phyloP scores from a whole-genome alignment of 305 asterid genomes.

The Solanum hybrid region DNA sequence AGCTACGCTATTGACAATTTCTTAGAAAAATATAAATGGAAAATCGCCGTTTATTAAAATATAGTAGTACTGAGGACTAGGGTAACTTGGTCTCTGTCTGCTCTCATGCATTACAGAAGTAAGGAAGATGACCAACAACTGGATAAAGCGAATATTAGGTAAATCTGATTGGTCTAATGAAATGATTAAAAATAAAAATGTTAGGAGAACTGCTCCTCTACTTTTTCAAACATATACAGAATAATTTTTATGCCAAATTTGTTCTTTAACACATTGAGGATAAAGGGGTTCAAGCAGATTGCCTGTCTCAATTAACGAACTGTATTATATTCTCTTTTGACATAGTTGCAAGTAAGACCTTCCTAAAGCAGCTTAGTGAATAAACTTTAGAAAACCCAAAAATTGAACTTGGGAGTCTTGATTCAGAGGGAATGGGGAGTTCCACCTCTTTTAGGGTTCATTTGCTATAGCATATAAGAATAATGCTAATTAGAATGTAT shows the following conservation, averaged over 20 bases:
- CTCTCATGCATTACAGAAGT: background rate
- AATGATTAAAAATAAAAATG: background rate
- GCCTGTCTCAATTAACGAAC: background rate
- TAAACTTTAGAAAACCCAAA: background rate
- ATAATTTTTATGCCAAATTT: background rate
- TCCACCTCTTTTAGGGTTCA: background rate
- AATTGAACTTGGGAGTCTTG: background rate
- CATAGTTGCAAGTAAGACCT: background rate
- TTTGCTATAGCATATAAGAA: too few species aligned
- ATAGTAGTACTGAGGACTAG: background rate
- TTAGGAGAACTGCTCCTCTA: constrained; percentile 34
- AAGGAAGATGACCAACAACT: constrained; percentile 1
- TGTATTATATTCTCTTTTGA: background rate
- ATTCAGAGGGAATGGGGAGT: background rate
- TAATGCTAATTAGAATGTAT: too few species aligned
- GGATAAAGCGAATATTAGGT: constrained; percentile 12
- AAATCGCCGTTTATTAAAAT: background rate
- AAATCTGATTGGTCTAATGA: background rate
- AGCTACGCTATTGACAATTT: background rate
- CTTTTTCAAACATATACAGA: constrained; percentile 7
- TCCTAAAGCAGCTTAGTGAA: background rate
- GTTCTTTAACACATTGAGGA: background rate
- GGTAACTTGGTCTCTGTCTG: background rate
- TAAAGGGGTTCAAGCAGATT: background rate
- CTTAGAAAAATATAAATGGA: background rate